Evolutionary conservation across 2,329 filamentous ascomycete species (phyloP).

Genomic region (Phoma sp.): DNA sequence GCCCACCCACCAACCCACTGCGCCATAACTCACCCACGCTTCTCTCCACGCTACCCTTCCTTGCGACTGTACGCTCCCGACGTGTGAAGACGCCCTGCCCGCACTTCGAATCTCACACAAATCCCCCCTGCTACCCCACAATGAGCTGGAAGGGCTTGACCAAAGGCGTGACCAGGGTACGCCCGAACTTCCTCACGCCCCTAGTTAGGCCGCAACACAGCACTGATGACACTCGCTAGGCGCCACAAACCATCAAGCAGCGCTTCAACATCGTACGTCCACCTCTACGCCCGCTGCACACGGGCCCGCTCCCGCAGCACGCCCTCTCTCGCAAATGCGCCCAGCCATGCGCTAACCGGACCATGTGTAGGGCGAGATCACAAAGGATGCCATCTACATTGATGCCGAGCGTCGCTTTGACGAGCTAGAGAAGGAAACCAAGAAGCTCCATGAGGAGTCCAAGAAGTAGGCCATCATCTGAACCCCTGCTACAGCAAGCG

Average conservation of each 20-base stretch:
- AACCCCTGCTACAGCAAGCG: neutral
- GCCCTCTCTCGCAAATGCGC: conserved; percentile 28
- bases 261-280: conserved; percentile 79
- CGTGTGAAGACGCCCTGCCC: conserved; percentile 1
- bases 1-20: conserved; percentile 4
- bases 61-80: conserved; percentile 7
- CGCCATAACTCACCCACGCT: conserved; percentile 10
- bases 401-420: conserved; percentile 93
- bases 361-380: conserved; percentile 73
- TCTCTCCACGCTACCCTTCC: conserved; percentile 9
- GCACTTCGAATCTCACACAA: conserved; percentile 14
- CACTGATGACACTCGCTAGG: conserved; percentile 55
- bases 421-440: conserved; percentile 94
- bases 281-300: neutral
- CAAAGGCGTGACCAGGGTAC: conserved; percentile 85
- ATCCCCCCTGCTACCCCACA: conserved; percentile 21
- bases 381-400: conserved; percentile 92
- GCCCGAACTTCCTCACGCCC: conserved; percentile 37
- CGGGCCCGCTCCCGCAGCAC: conserved; percentile 11
- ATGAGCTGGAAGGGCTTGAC: conserved; percentile 99
- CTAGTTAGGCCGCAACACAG: conserved; percentile 17
- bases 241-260: conserved; percentile 88
- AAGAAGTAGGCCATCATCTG: conserved; percentile 65
- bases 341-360: conserved; percentile 28
- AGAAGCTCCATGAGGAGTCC: conserved; percentile 95